phyloP scores from a whole-genome alignment of 495 filamentous ascomycete species.

The Cercophora newfieldiana region DNA sequence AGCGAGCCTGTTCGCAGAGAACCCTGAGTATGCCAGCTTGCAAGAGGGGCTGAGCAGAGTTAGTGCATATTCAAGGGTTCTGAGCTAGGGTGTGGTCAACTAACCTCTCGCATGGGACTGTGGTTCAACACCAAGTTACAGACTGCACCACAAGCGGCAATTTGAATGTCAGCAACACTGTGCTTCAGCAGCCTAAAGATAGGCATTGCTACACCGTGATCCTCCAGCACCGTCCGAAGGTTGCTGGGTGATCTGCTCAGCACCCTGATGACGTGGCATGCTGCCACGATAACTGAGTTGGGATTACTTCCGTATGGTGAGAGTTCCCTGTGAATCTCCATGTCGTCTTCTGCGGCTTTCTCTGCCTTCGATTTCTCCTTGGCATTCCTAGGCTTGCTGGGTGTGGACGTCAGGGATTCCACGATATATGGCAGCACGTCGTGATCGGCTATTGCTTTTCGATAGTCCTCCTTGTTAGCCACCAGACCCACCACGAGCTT shows the following conservation, averaged over 20 bases:
- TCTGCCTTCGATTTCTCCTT: constrained; percentile 29
- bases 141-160: constrained; percentile 77
- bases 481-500: constrained; percentile 76
- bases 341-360: constrained; percentile 15
- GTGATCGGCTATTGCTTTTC: constrained; percentile 79
- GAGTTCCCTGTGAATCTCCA: constrained; percentile 6
- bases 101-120: constrained; percentile 85
- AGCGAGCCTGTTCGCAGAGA: constrained; percentile 82
- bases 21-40: constrained; percentile 73
- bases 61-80: constrained; percentile 24
- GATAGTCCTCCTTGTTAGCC: constrained; percentile 78
- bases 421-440: constrained; percentile 79
- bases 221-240: constrained; percentile 81
- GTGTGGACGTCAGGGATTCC: constrained; percentile 70
- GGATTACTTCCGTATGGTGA: constrained; percentile 48
- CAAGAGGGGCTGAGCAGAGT: constrained; percentile 60
- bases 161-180: constrained; percentile 75
- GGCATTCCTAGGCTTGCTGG: constrained; percentile 36
- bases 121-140: constrained; percentile 84
- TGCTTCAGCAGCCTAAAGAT: constrained; percentile 76
- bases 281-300: constrained; percentile 72
- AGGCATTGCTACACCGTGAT: constrained; percentile 77
- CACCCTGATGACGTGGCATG: constrained; percentile 74
- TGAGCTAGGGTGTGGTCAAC: constrained; percentile 28
- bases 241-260: constrained; percentile 82